phyloP scores from a whole-genome alignment of 192 early-diverging fungal species.

The Gryganskiella cystojenkinii region DNA sequence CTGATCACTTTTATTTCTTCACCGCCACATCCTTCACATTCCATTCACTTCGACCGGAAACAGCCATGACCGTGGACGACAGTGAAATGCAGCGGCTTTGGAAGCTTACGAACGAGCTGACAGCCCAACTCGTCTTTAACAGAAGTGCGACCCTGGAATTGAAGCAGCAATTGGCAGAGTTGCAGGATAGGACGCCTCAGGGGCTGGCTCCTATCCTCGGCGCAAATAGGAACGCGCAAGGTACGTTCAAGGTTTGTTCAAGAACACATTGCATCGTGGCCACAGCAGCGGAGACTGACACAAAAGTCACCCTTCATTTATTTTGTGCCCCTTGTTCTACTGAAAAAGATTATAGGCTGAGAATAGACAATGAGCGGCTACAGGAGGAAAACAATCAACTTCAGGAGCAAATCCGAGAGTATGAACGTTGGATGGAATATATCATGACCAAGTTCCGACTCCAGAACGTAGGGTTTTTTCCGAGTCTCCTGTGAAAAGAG shows the following conservation, averaged over 20 bases:
- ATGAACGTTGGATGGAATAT: slow-evolving; percentile 44
- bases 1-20: too few species aligned
- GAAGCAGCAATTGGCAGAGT: slow-evolving; percentile 47
- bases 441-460: slow-evolving; percentile 52
- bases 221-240: not conserved
- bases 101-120: slow-evolving; percentile 59
- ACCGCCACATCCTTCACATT: too few species aligned
- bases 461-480: slow-evolving; percentile 27
- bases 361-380: slow-evolving; percentile 39
- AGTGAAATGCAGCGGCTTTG: slow-evolving; percentile 55
- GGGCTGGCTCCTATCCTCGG: slow-evolving; percentile 2
- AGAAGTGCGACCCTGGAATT: slow-evolving; percentile 41
- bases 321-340: not conserved
- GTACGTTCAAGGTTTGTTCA: not conserved
- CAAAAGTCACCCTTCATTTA: not conserved
- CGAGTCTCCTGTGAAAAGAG: not conserved
- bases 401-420: slow-evolving; percentile 41
- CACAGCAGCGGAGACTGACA: not conserved
- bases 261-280: not conserved
- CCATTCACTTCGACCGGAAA: too few species aligned
- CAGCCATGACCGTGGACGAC: slow-evolving; percentile 55
- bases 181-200: slow-evolving; percentile 26
- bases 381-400: slow-evolving; percentile 37
- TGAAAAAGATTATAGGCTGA: slow-evolving; percentile 12
- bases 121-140: slow-evolving; percentile 55